Evolutionary conservation across 805 yeast genomes (phyloP).

Genomic region (Ogataea naganishii): DNA sequence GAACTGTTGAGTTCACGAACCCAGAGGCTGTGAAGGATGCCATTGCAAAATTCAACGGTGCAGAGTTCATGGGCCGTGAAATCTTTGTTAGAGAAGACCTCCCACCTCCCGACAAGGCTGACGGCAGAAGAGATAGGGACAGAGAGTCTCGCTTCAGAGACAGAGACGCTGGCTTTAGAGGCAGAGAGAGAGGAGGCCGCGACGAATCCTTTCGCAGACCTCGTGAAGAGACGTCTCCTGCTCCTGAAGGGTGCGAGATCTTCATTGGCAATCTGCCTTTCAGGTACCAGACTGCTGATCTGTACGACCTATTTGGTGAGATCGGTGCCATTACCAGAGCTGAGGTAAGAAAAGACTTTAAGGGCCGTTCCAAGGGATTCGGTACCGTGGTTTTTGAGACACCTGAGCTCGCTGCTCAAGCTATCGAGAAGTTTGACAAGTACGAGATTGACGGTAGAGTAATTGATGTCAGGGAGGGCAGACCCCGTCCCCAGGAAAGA

Average conservation of each 20-base stretch:
- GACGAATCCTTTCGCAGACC: constrained; percentile 8
- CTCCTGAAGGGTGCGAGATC: constrained; percentile 38
- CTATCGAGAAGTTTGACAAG: constrained; percentile 64
- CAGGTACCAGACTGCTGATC: constrained; percentile 73
- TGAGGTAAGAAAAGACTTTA: constrained; percentile 56
- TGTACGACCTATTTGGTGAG: constrained; percentile 74
- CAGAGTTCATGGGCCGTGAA: constrained; percentile 60
- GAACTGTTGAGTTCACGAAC: constrained; percentile 74
- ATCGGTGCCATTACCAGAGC: constrained; percentile 79
- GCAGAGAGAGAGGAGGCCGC: constrained; percentile 5
- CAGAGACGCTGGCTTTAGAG: constrained; percentile 8
- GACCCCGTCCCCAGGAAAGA: constrained; percentile 16
- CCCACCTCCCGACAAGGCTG: constrained; percentile 55
- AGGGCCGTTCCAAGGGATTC: constrained; percentile 78
- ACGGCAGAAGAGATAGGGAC: constrained; percentile 16
- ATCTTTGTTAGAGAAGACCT: constrained; percentile 87
- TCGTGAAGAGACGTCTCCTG: constrained; percentile 8
- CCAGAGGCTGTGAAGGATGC: constrained; percentile 64
- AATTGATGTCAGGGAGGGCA: constrained; percentile 75
- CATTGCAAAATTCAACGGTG: constrained; percentile 58
- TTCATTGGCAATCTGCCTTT: constrained; percentile 80
- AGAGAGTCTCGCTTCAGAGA: constrained; percentile 16
- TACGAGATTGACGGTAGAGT: constrained; percentile 66
- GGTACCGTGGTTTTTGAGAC: constrained; percentile 71
- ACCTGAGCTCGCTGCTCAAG: constrained; percentile 60